Evolutionary conservation across 495 filamentous ascomycete species (phyloP), one percentile per base, ranked within the genome.

Genomic region (Trichoderma parareesei): DNA sequence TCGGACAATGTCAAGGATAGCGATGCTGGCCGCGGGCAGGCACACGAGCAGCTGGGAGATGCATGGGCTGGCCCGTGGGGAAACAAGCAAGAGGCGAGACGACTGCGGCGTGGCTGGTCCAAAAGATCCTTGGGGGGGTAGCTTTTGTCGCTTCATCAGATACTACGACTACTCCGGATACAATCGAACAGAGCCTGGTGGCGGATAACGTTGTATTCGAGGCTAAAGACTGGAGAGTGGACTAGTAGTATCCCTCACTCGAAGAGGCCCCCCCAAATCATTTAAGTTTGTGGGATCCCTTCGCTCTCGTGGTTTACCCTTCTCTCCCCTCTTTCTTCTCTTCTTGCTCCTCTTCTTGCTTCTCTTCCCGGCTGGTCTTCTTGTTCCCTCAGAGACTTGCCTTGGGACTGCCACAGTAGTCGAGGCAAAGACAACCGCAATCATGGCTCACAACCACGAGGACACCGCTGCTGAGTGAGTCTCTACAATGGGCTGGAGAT

Each of bases 361-460:
- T 27, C 2, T 35, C 53, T 57, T 37, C 53, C 53, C 11, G 53
- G 33, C 53, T 35, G 7, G 53, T 57, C 33, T 57, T 37, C 6
- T 57, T 27, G 33, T 57, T 16, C 11, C 18, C 35, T 3, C 27
- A 57, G 53, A 14, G 53, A 57, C 53, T 37, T 57, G 53, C 53
- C 53, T 57, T 37, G 33, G 53, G 53, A 35, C 27, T 57, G 53
- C 37, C 35, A 37, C 20, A 57, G 20, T 57, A 57, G 48, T n/a
- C 20, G 27, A 57, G 49, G 49, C 9, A 20, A 35, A 57, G 53
- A 57, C 27, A 35, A 57, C 37, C 27, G 53, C 53, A 57, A 57
- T 14, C 11, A 61, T 61, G 60, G 60, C 60, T n/a, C 9, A 61
- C 60, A 61, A 61, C 16, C 60, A 61, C 60, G 41, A 61, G 20